phyloP scores from a whole-genome alignment of 148 eudicot species.

The Linanthus parryae region DNA sequence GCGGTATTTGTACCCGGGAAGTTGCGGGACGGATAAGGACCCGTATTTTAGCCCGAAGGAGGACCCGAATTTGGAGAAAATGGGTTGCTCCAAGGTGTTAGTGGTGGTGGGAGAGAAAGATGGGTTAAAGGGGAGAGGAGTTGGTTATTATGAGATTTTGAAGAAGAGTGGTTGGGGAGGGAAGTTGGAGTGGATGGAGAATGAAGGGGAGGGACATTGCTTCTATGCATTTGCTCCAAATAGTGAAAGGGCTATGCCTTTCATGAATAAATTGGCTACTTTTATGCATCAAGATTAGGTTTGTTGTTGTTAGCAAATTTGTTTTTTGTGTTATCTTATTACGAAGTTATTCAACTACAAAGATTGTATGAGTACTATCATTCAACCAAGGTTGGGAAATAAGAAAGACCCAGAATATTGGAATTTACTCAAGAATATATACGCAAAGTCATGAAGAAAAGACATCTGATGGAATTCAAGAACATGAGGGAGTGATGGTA shows the following conservation, averaged over 20 bases:
- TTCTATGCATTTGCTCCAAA: conserved; percentile 17
- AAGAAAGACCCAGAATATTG: too few species aligned
- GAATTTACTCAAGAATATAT: too few species aligned
- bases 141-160: conserved; percentile 18
- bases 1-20: conserved; percentile 23
- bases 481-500: conserved; percentile 7
- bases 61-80: conserved; percentile 22
- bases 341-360: too few species aligned
- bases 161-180: conserved; percentile 40
- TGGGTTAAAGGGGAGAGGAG: conserved; percentile 25
- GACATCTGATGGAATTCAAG: too few species aligned
- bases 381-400: too few species aligned
- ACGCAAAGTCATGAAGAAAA: too few species aligned
- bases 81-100: conserved; percentile 23
- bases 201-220: conserved; percentile 27
- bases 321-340: too few species aligned
- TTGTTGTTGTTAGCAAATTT: too few species aligned
- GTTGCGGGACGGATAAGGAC: conserved; percentile 29
- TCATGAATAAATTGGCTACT: conserved; percentile 12
- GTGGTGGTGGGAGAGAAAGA: conserved; percentile 31
- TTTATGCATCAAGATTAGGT: conserved; percentile 13
- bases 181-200: conserved; percentile 25
- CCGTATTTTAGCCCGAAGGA: conserved; percentile 32
- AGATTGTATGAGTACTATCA: too few species aligned
- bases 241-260: conserved; percentile 6